Evolutionary conservation across 306 rosid species (phyloP), one percentile per base, ranked within the genome.

Genomic region (Bauhinia variegata): DNA sequence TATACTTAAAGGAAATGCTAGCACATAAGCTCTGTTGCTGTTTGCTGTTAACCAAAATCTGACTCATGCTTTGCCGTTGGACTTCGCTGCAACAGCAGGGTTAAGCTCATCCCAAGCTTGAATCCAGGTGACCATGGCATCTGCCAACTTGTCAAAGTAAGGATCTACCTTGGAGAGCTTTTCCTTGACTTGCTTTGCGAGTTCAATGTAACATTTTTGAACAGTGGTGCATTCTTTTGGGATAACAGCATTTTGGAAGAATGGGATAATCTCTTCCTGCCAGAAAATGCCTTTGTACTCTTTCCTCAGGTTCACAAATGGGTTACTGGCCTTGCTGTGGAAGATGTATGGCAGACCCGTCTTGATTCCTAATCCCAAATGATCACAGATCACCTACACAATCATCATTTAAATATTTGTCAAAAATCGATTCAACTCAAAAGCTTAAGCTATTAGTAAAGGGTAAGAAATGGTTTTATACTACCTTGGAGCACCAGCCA

Each of bases 401-500:
- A 34, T 39, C 51, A 72, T 49, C 15, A 57, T 16, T 16, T 5
- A 46, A 32, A 36, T 62, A 32, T 36, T 32, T 55, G n/a, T n/a
- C n/a, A n/a, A n/a, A n/a, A n/a, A n/a, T n/a, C n/a, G n/a, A n/a
- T n/a, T n/a, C n/a, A n/a, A n/a, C n/a, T n/a, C n/a, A n/a, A n/a
- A n/a, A n/a, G n/a, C n/a, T n/a, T n/a, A n/a, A n/a, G n/a, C n/a
- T n/a, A n/a, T n/a, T n/a, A n/a, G n/a, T n/a, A n/a, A n/a, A n/a
- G n/a, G n/a, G n/a, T n/a, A n/a, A n/a, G n/a, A n/a, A n/a, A n/a
- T 55, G 9, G 3, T 36, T 2, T 5, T 2, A 6, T 23, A 44
- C n/a, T 12, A 70, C 84, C 95, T 91, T 88, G 82, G 72, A 61
- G 68, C 97, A 91, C 97, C 97, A 91, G 50, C 97, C 97, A 49